These are phyloP conservation scores for Amauroascus verrucosus DNA, from an alignment of 2,329 filamentous ascomycete genomes.

Conservation along the genomic window DNA sequence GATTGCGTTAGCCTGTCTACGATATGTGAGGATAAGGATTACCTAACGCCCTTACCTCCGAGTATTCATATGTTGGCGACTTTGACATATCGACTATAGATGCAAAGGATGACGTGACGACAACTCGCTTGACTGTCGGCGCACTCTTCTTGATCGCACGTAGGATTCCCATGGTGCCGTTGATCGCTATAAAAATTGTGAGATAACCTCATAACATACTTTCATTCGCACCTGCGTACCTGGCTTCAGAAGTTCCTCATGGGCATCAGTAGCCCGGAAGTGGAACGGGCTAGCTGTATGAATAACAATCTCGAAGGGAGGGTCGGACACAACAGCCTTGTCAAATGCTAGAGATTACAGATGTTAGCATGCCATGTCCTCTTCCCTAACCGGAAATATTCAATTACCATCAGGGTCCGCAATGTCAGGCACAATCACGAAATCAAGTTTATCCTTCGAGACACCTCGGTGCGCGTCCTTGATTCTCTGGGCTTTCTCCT, in stretches of 20 bases:
- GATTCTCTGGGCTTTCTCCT: slow-evolving; percentile 53
- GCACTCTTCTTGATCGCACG: slow-evolving; percentile 52
- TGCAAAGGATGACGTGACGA: slow-evolving; percentile 61
- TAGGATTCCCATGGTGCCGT: slow-evolving; percentile 53
- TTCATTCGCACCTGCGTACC: slow-evolving; percentile 38
- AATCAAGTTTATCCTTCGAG: slow-evolving; percentile 49
- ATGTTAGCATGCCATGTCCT: not conserved
- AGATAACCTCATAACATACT: not conserved
- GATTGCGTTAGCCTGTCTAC: not conserved
- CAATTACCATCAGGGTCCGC: slow-evolving; percentile 35
- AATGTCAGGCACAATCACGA: slow-evolving; percentile 62
- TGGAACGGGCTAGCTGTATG: slow-evolving; percentile 69
- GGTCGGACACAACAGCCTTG: slow-evolving; percentile 49
- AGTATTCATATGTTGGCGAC: slow-evolving; percentile 26
- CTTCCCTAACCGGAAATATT: too few relatives aligned
- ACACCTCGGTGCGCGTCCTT: slow-evolving; percentile 43
- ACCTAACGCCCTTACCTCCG: slow-evolving; percentile 10
- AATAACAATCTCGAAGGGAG: slow-evolving; percentile 61
- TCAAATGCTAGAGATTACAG: slow-evolving; percentile 49
- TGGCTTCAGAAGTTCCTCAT: slow-evolving; percentile 49
- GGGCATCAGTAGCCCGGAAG: slow-evolving; percentile 58
- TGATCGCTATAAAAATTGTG: slow-evolving; percentile 44
- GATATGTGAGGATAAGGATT: not conserved
- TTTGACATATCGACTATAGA: slow-evolving; percentile 45
- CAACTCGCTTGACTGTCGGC: slow-evolving; percentile 61